phyloP scores from a whole-genome alignment of 2,329 filamentous ascomycete genomes.

The Pseudogymnoascus sp. region DNA sequence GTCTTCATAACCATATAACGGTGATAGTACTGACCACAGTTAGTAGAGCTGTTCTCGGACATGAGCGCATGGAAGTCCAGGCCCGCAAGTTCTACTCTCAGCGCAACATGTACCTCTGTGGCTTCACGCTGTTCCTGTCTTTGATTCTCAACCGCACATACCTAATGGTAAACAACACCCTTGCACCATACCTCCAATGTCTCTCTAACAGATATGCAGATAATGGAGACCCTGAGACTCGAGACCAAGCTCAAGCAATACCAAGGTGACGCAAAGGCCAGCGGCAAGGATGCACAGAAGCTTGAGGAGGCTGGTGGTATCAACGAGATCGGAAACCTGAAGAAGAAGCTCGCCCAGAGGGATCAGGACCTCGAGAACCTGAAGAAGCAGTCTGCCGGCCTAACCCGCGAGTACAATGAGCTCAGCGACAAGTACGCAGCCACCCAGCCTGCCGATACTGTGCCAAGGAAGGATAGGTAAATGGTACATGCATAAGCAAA shows the following conservation, averaged over 20 bases:
- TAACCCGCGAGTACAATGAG: constrained; percentile 77
- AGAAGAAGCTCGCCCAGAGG: constrained; percentile 61
- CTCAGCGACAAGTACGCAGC: constrained; percentile 73
- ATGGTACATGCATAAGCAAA: not conserved
- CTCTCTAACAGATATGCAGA: constrained; percentile 90
- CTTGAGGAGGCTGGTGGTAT: constrained; percentile 64
- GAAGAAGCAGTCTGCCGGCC: constrained; percentile 84
- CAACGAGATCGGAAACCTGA: constrained; percentile 65
- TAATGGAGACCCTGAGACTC: constrained; percentile 47
- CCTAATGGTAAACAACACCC: constrained; percentile 61
- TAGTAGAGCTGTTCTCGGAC: constrained; percentile 63
- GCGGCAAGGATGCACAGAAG: constrained; percentile 63
- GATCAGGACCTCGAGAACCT: constrained; percentile 77
- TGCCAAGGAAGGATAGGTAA: constrained; percentile 46
- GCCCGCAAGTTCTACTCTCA: constrained; percentile 99
- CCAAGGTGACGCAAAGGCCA: constrained; percentile 56
- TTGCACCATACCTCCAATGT: constrained; percentile 87
- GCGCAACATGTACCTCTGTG: constrained; percentile 99
- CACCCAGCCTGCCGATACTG: constrained; percentile 41
- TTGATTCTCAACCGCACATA: constrained; percentile 99
- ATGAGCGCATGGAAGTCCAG: constrained; percentile 96
- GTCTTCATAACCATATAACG: not conserved
- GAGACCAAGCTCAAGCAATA: constrained; percentile 85
- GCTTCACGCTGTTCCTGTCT: constrained; percentile 97
- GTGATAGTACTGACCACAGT: constrained; percentile 20